These are phyloP conservation scores for Fusarium albosuccineum DNA, from an alignment of 2,329 filamentous ascomycete genomes.

Conservation along the genomic window DNA sequence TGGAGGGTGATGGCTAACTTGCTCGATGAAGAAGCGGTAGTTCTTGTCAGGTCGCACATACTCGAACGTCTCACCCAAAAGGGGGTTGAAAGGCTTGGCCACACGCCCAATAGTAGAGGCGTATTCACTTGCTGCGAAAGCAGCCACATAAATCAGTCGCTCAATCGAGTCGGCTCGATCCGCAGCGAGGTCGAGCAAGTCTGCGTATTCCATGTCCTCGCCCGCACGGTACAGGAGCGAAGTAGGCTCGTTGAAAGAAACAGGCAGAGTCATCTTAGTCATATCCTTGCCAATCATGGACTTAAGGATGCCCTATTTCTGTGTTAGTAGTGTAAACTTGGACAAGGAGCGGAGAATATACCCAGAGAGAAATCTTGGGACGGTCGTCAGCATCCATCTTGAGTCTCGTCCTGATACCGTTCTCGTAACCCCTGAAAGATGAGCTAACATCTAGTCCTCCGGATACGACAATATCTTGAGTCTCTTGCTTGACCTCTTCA, in stretches of 20 bases:
- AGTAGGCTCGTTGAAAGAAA: conserved; percentile 98
- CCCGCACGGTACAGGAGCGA: conserved; percentile 94
- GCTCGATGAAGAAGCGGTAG: conserved; percentile 98
- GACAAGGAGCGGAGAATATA: conserved; percentile 60
- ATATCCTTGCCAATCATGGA: conserved; percentile 99
- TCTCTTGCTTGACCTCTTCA: conserved; percentile 57
- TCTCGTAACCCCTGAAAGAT: conserved; percentile 92
- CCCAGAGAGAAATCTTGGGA: conserved; percentile 96
- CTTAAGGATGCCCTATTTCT: conserved; percentile 85
- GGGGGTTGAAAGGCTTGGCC: conserved; percentile 97
- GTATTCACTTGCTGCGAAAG: conserved; percentile 96
- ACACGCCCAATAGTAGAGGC: conserved; percentile 97
- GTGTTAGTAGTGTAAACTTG: conserved; percentile 37
- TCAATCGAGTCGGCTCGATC: conserved; percentile 90
- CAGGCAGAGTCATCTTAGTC: conserved; percentile 99
- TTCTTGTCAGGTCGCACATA: conserved; percentile 96
- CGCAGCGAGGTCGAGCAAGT: conserved; percentile 89
- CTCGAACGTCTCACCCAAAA: conserved; percentile 96
- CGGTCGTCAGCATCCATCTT: conserved; percentile 93
- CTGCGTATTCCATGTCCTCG: conserved; percentile 98
- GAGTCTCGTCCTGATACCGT: conserved; percentile 81
- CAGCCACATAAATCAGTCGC: conserved; percentile 92
- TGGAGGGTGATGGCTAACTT: conserved; percentile 97
- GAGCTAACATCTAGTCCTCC: conserved; percentile 74
- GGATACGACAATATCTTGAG: conserved; percentile 57